A percentile compares a stretch with the other conserved stretches of the same genome.
phyloP scores from a whole-genome alignment of 2,329 filamentous ascomycete genomes.

The Colletotrichum sp. region DNA sequence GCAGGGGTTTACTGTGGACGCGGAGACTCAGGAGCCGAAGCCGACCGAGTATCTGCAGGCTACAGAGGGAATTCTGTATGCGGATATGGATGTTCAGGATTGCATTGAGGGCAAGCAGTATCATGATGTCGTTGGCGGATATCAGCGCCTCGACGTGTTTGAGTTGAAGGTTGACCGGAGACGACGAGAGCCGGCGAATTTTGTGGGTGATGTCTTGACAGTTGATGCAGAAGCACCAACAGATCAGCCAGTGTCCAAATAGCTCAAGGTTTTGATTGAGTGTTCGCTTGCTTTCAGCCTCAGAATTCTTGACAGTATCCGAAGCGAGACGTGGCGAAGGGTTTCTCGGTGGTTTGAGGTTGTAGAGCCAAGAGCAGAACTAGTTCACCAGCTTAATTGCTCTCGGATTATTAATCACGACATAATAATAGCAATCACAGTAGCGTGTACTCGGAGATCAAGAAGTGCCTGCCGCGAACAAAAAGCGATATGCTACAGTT shows the following conservation, averaged over 20 bases:
- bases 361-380: not conserved
- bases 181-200: conserved; percentile 36
- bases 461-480: not conserved
- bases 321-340: not conserved
- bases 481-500: not conserved
- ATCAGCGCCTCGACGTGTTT: conserved; percentile 60
- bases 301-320: accelerated
- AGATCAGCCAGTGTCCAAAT: not conserved
- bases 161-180: conserved; percentile 50
- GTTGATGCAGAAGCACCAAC: not conserved
- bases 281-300: not conserved
- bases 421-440: accelerated
- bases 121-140: conserved; percentile 59
- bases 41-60: conserved; percentile 42
- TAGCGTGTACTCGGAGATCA: accelerated
- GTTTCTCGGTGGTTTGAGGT: not conserved
- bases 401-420: not conserved
- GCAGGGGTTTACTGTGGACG: conserved; percentile 38
- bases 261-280: not conserved
- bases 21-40: conserved; percentile 20
- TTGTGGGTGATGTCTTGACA: conserved; percentile 9
- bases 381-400: accelerated
- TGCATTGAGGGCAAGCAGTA: conserved; percentile 62
- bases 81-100: conserved; percentile 51
- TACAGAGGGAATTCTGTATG: conserved; percentile 54